A percentile compares a stretch with the other conserved stretches of the same genome.
These are phyloP conservation scores for Emmonsiellopsis sp. DNA, from an alignment of 2,329 filamentous ascomycete genomes.

Conservation along the genomic window DNA sequence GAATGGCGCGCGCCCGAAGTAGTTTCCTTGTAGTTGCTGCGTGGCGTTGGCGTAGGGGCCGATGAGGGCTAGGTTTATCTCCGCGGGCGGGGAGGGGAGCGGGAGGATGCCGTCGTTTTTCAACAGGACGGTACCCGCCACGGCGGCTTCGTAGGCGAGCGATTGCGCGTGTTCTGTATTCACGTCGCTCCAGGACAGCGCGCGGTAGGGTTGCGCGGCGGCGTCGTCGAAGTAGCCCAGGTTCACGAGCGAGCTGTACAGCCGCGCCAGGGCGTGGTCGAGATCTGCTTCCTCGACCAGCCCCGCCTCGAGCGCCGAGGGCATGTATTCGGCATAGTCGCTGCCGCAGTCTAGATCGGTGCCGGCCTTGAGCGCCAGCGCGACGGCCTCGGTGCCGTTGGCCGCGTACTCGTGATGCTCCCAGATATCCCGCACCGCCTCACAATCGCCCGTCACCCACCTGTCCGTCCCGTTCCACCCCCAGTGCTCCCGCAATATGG, in stretches of 20 bases:
- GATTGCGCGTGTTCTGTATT: conserved; percentile 43
- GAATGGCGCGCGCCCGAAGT: conserved; percentile 48
- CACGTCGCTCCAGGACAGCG: conserved; percentile 47
- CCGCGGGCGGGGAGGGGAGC: conserved; percentile 19
- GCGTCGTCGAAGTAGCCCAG: conserved; percentile 45
- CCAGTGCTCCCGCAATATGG: conserved; percentile 57
- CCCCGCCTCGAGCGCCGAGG: conserved; percentile 34
- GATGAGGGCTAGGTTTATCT: conserved; percentile 42
- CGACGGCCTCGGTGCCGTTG: conserved; percentile 38
- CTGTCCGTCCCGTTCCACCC: conserved; percentile 52
- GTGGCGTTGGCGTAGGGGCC: conserved; percentile 52
- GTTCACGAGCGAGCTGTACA: conserved; percentile 41
- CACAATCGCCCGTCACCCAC: conserved; percentile 57
- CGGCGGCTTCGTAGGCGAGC: conserved; percentile 46
- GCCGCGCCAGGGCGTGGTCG: conserved; percentile 37
- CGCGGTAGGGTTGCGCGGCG: conserved; percentile 36
- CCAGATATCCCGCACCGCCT: conserved; percentile 51
- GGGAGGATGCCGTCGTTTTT: conserved; percentile 46
- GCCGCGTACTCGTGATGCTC: conserved; percentile 41
- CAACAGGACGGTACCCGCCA: conserved; percentile 39
- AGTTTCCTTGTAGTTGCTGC: conserved; percentile 50
- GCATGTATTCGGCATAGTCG: conserved; percentile 38
- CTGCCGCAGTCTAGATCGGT: conserved; percentile 47
- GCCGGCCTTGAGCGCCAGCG: conserved; percentile 41
- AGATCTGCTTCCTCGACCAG: conserved; percentile 38